Evolutionary conservation across 805 yeast species (phyloP), one percentile per base, ranked within the genome.

Genomic region (Candida ascalaphidarum): DNA sequence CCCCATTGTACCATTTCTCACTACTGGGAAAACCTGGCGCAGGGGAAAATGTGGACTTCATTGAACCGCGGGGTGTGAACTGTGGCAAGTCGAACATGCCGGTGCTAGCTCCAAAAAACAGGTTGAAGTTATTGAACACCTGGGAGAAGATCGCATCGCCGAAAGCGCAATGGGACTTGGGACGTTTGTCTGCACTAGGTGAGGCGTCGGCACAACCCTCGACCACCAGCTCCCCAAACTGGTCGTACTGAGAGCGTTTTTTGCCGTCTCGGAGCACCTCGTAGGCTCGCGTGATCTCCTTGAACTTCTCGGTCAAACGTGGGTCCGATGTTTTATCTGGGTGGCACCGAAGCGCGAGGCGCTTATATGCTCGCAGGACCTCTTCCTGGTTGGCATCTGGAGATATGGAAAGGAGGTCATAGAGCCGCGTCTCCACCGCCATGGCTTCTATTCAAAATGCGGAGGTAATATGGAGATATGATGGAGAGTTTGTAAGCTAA

Each of bases 201-300:
- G 33, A 17, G 7, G 30, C 30, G n/a, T 22, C 32, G 17, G 30
- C 30, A 20, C 34, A 25, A 0, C 64, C 64, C 28, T 60, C 59
- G 7, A 63, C 31, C 3, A 71, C 74, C 0, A 51, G 54, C 28
- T 58, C 58, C 6, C 81, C 81, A 38, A 61, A 69, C 11, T 38
- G 45, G 37, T 79, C 83, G 44, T 77, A 79, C 7, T 68, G 44
- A 5, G 43, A 34, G 23, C 81, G 55, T 30, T 61, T 57, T 3
- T 50, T 48, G 1, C 50, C 46, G 44, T 77, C 74, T 21, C 64
- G 57, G 19, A 82, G 55, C 5, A 73, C 58, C 36, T 79, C 80
- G 48, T 82, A 82, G 0, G 89, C 88, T 26, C 66, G 63, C 3
- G 78, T 71, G 22, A 80, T 62, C 29, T 68, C 71, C 52, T 76